Percentiles rank a stretch among this genome's conserved stretches.
These are phyloP conservation scores for Malus hybrid DNA, from an alignment of 331 rosid genomes.

Conservation along the genomic window DNA sequence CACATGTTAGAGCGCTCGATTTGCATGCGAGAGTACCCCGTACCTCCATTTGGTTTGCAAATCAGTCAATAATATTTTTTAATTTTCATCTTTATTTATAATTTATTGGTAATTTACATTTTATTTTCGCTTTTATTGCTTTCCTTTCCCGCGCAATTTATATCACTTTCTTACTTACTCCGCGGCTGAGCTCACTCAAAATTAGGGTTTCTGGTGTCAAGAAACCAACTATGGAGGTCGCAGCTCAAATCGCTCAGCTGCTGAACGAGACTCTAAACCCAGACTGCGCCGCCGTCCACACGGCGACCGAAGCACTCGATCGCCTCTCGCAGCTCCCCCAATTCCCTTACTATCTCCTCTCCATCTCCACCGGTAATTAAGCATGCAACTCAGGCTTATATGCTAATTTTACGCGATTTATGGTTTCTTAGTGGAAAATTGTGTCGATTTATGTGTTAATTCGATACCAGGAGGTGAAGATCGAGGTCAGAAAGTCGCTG, in stretches of 20 bases:
- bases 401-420: not conserved
- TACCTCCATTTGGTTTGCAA: slow-evolving; percentile 18
- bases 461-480: slow-evolving; percentile 41
- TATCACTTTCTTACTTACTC: not conserved
- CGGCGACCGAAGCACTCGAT: slow-evolving; percentile 56
- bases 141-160: slow-evolving; percentile 53
- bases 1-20: too few species aligned
- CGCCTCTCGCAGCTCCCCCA: slow-evolving; percentile 45
- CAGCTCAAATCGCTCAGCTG: slow-evolving; percentile 44
- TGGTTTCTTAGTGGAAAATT: not conserved
- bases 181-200: not conserved
- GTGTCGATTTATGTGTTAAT: not conserved
- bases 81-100: not conserved
- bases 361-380: slow-evolving; percentile 45
- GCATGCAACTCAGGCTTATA: not conserved
- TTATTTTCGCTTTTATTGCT: not conserved
- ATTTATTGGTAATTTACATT: not conserved
- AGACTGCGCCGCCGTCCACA: slow-evolving; percentile 35
- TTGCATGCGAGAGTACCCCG: too few species aligned
- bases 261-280: slow-evolving; percentile 58
- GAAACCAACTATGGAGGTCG: slow-evolving; percentile 27
- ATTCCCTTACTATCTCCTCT: slow-evolving; percentile 58
- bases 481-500: slow-evolving; percentile 63
- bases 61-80: not conserved
- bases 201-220: slow-evolving; percentile 38